These are phyloP conservation scores for Penicillium odoratum DNA, from an alignment of 495 filamentous ascomycete genomes.

Conservation along the genomic window DNA sequence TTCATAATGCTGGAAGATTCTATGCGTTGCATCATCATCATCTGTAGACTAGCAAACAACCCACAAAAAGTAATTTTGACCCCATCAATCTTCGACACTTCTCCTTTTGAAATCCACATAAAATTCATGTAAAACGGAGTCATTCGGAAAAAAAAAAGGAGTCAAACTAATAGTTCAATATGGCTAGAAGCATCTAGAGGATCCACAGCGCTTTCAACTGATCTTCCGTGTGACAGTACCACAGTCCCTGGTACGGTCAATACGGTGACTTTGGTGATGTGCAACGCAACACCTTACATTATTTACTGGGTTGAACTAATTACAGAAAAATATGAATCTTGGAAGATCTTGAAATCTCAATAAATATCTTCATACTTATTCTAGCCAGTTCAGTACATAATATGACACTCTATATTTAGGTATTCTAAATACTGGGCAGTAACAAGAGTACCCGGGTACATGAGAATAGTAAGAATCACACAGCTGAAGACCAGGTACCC, in stretches of 20 bases:
- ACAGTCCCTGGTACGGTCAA: slow-evolving; percentile 18
- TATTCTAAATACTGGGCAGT: not conserved
- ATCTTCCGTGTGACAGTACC: slow-evolving; percentile 10
- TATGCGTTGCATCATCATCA: slow-evolving; percentile 25
- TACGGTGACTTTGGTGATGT: slow-evolving; percentile 4
- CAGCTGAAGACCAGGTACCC: slow-evolving; percentile 12
- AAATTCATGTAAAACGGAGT: not conserved
- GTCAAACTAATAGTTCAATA: not conserved
- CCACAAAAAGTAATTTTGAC: not conserved
- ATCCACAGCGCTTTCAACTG: slow-evolving; percentile 5
- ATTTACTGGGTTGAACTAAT: not conserved
- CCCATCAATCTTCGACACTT: not conserved
- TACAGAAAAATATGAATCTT: not conserved
- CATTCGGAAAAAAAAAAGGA: not conserved
- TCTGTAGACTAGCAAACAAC: slow-evolving; percentile 3
- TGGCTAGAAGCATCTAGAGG: slow-evolving; percentile 1
- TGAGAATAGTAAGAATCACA: slow-evolving; percentile 7
- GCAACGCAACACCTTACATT: not conserved
- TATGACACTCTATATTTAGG: not conserved
- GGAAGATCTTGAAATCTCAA: not conserved
- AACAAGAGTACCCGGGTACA: slow-evolving; percentile 6
- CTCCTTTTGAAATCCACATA: not conserved
- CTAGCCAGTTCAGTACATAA: not conserved
- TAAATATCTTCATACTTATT: not conserved
- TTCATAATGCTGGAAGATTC: slow-evolving; percentile 28